Conservation (phyloP, 1,139 yeast genomes). For the Geotrichum phurueaensis region DNA sequence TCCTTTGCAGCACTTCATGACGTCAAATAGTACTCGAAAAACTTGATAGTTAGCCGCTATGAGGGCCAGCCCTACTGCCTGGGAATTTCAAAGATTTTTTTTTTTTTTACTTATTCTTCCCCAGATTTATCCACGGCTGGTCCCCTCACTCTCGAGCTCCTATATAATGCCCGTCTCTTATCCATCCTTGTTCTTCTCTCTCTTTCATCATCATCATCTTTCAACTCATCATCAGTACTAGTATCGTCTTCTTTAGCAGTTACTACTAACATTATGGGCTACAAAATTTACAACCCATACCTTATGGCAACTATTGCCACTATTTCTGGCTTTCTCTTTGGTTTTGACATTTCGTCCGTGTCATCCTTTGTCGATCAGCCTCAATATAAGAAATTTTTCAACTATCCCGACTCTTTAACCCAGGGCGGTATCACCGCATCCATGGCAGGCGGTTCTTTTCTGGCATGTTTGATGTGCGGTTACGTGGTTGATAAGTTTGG, state of each 20-base stretch:
- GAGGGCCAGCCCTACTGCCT: not conserved
- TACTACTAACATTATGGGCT: conserved; percentile 13
- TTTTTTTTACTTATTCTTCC: not conserved
- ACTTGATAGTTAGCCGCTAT: not conserved
- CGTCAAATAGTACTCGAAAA: not conserved
- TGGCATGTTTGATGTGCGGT: conserved; percentile 36
- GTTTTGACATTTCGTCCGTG: conserved; percentile 91
- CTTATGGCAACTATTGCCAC: conserved; percentile 51
- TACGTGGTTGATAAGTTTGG: conserved; percentile 64
- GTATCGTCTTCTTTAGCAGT: not conserved
- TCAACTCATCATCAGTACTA: not conserved
- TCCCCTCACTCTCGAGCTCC: not conserved
- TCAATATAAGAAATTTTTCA: conserved; percentile 43
- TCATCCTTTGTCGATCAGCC: conserved; percentile 77
- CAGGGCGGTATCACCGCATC: conserved; percentile 90
- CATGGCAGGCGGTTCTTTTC: conserved; percentile 87
- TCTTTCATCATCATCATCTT: not conserved
- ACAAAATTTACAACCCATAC: conserved; percentile 36
- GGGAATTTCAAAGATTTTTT: not conserved
- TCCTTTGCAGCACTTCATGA: not conserved
- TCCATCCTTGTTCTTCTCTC: not conserved
- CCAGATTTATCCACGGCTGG: not conserved
- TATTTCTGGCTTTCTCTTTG: conserved; percentile 92
- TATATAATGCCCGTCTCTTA: not conserved
- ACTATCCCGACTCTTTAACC: conserved; percentile 41